A percentile compares a stretch with the other conserved stretches of the same genome.
These are phyloP conservation scores for Elymus sibiricus DNA, from an alignment of 176 grass and related monocot genomes.

Conservation along the genomic window DNA sequence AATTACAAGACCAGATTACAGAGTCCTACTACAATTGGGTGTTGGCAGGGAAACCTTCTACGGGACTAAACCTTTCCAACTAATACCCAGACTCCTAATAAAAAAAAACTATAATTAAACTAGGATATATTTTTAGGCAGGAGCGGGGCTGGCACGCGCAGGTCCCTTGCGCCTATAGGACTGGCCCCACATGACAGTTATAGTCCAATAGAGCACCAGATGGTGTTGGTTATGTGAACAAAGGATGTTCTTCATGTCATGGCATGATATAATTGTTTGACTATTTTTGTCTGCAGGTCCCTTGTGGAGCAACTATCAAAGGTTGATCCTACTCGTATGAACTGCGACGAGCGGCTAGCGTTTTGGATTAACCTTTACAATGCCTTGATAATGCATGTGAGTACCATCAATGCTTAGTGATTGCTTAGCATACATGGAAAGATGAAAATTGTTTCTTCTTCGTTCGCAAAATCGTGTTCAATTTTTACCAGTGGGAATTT, in stretches of 20 bases:
- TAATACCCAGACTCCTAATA: too few species aligned
- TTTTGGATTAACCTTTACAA: slow-evolving; percentile 99
- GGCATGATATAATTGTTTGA: not conserved
- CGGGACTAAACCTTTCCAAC: too few species aligned
- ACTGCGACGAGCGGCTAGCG: slow-evolving; percentile 59
- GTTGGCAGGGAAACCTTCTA: too few species aligned
- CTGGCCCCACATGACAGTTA: too few species aligned
- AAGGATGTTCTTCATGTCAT: not conserved
- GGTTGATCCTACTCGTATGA: slow-evolving; percentile 65
- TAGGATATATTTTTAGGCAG: too few species aligned
- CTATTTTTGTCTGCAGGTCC: slow-evolving; percentile 43
- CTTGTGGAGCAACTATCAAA: slow-evolving; percentile 85
- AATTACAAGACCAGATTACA: too few species aligned
- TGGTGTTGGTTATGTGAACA: not conserved
- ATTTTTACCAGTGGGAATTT: not conserved
- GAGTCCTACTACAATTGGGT: too few species aligned
- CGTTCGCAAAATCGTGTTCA: not conserved
- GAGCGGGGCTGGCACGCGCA: too few species aligned
- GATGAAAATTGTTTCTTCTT: not conserved
- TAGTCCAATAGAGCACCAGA: not conserved
- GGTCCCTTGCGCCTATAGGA: too few species aligned
- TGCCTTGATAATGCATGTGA: slow-evolving; percentile 97
- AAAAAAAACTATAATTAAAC: too few species aligned
- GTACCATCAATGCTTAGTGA: slow-evolving; percentile 12
- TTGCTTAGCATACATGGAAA: slow-evolving; percentile 14